These are phyloP conservation scores for Penicillium egyptiacum DNA, from an alignment of 495 filamentous ascomycete genomes.

Conservation along the genomic window DNA sequence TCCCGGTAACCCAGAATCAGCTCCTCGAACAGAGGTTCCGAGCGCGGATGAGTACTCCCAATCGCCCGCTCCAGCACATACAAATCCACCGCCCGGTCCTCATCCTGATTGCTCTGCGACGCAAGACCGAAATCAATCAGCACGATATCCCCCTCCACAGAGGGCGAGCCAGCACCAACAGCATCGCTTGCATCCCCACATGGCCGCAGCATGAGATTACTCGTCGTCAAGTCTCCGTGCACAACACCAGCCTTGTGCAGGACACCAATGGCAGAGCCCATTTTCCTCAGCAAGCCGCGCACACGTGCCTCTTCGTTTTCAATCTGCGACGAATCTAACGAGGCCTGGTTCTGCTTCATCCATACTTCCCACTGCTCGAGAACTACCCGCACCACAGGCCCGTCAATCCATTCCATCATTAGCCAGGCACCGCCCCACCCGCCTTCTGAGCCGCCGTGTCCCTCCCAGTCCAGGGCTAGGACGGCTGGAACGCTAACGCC, in stretches of 20 bases:
- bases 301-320: slow-evolving; percentile 46
- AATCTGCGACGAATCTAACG: slow-evolving; percentile 26
- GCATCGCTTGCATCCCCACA: slow-evolving; percentile 30
- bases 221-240: slow-evolving; percentile 96
- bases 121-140: slow-evolving; percentile 96
- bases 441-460: slow-evolving; percentile 26
- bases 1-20: slow-evolving; percentile 62
- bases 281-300: slow-evolving; percentile 62
- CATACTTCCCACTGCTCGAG: slow-evolving; percentile 64
- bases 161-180: slow-evolving; percentile 30
- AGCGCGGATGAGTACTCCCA: slow-evolving; percentile 86
- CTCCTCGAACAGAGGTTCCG: slow-evolving; percentile 71
- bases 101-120: slow-evolving; percentile 75
- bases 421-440: slow-evolving; percentile 73
- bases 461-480: slow-evolving; percentile 69
- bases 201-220: slow-evolving; percentile 83
- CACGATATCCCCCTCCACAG: slow-evolving; percentile 70
- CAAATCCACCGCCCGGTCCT: slow-evolving; percentile 93
- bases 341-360: slow-evolving; percentile 31
- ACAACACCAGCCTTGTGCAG: slow-evolving; percentile 82
- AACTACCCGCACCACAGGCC: slow-evolving; percentile 63
- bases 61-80: slow-evolving; percentile 98
- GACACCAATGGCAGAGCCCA: slow-evolving; percentile 72
- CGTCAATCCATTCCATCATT: slow-evolving; percentile 87
- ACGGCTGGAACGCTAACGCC: slow-evolving; percentile 78